These are phyloP conservation scores for carrot (Daucus carota) DNA, from an alignment of 129 eudicot species.

Conservation along the genomic window DNA sequence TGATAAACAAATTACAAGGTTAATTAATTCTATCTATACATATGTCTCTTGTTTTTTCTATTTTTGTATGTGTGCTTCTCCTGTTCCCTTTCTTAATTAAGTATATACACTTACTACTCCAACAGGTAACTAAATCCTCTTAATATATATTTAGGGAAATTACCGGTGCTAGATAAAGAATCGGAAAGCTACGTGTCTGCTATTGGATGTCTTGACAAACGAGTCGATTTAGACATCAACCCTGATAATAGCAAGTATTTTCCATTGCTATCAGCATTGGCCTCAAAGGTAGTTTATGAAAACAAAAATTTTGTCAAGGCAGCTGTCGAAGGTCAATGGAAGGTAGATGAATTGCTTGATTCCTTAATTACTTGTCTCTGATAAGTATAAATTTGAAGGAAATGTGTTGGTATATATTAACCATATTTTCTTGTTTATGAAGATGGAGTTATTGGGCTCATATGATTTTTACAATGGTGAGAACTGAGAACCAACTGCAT, in stretches of 20 bases:
- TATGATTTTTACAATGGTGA: conserved; percentile 52
- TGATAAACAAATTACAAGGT: neutral
- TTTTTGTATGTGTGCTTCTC: neutral
- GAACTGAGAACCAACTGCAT: conserved; percentile 11
- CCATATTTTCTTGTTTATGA: neutral
- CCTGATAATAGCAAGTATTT: neutral
- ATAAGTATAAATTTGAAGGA: neutral
- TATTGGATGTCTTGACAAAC: neutral
- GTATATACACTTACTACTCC: no score
- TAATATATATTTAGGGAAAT: neutral
- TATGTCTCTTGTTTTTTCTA: neutral
- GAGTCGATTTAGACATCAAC: neutral
- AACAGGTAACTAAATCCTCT: neutral
- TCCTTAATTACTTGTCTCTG: neutral
- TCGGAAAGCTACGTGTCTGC: neutral
- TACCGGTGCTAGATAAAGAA: neutral
- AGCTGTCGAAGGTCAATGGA: neutral
- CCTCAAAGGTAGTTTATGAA: neutral
- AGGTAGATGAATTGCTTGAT: neutral
- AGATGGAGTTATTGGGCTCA: conserved; percentile 17
- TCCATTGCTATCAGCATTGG: neutral
- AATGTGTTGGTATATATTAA: neutral
- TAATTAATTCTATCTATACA: neutral
- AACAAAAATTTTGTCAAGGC: neutral
- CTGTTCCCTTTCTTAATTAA: neutral